These are phyloP conservation scores for Termitomyces sp. DNA, from an alignment of 768 basidiomycete species.

Conservation along the genomic window DNA sequence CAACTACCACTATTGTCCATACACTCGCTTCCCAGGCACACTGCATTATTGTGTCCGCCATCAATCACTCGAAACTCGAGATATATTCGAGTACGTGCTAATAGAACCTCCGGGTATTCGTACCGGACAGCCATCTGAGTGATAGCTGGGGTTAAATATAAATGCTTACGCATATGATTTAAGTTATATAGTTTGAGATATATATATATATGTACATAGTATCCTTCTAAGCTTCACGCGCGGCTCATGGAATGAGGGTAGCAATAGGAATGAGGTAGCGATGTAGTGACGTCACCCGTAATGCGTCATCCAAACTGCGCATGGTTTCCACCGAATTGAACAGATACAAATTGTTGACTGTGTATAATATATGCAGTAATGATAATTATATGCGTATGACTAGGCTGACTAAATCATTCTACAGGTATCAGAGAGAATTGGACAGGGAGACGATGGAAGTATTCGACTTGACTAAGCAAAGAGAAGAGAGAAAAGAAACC, in stretches of 20 bases:
- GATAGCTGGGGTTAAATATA: too few relatives aligned
- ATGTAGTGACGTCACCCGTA: too few relatives aligned
- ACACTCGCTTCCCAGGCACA: background rate
- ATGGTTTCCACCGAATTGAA: background rate
- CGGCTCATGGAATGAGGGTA: too few relatives aligned
- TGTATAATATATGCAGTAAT: background rate
- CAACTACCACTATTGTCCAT: background rate
- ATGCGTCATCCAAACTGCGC: too few relatives aligned
- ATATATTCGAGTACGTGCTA: background rate
- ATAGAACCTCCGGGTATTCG: background rate
- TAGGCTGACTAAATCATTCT: conserved; percentile 13
- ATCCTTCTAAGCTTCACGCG: too few relatives aligned
- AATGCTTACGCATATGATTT: too few relatives aligned
- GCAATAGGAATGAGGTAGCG: too few relatives aligned
- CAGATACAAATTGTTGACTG: background rate
- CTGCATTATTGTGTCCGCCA: background rate
- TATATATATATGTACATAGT: too few relatives aligned
- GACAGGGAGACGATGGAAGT: background rate
- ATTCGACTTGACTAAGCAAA: background rate
- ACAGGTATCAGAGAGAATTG: conserved; percentile 3
- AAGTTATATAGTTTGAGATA: too few relatives aligned
- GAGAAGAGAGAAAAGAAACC: background rate
- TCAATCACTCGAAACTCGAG: background rate
- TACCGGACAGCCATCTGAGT: background rate
- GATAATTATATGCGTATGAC: conserved; percentile 11